Conservation (phyloP, 805 yeast species). For the Blastobotrys americana region DNA sequence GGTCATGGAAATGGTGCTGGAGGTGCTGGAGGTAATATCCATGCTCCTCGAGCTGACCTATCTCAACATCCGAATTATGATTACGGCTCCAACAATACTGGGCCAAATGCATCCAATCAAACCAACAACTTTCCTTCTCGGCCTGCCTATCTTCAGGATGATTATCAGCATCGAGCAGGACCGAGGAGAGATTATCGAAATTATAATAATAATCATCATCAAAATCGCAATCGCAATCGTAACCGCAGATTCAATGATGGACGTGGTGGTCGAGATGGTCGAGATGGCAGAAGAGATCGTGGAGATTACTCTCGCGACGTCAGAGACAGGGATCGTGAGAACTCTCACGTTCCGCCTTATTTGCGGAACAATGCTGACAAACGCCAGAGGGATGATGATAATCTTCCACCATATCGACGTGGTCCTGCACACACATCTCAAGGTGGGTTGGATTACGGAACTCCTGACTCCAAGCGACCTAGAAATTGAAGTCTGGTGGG, state of each 20-base stretch:
- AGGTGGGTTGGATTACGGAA: not conserved
- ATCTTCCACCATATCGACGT: constrained; percentile 11
- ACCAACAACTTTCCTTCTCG: not conserved
- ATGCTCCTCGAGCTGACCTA: constrained; percentile 10
- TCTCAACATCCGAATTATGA: constrained; percentile 4
- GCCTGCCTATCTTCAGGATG: not conserved
- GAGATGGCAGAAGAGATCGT: not conserved
- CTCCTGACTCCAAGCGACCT: not conserved
- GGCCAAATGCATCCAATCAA: not conserved
- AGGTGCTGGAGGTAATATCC: not conserved
- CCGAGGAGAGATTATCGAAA: not conserved
- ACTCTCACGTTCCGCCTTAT: constrained; percentile 7
- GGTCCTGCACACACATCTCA: too few relatives aligned
- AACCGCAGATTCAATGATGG: not conserved
- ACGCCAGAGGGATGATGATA: constrained; percentile 2
- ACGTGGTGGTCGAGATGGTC: constrained; percentile 1
- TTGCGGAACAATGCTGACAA: constrained; percentile 1
- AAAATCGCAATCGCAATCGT: constrained; percentile 1
- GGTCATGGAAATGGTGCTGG: not conserved
- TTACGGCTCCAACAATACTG: not conserved
- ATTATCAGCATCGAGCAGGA: not conserved
- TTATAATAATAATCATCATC: constrained; percentile 3
- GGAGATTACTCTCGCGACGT: not conserved
- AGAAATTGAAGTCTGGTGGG: too few relatives aligned
- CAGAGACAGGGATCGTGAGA: constrained; percentile 1